Evolutionary conservation across 2,329 filamentous ascomycete genomes (phyloP), one percentile per base, ranked within the genome.

Genomic region (Alternaria arborescens): DNA sequence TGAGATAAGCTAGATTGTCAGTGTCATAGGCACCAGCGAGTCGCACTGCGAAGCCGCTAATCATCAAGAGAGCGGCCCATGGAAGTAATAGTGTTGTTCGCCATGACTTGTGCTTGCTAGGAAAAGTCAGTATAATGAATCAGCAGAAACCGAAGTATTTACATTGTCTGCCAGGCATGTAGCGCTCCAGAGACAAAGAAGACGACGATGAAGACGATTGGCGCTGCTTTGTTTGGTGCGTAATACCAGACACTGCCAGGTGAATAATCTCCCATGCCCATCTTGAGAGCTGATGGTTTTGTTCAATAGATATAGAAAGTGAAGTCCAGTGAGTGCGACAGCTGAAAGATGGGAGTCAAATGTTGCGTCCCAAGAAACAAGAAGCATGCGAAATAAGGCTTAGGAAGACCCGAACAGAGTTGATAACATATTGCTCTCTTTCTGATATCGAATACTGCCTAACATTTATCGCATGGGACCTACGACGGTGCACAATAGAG

Each of bases 91-190:
- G 74, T 0, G 85, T 87, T 14, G 87, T 77, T 52, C 81, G 82
- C 83, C 85, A 89, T 65, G 82, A 85, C 63, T 84, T 85, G 70
- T 87, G 86, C 55, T 79, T 83, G 44, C 86, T 87, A 32, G 10
- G 7, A 12, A 20, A 18, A 12, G 41, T 44, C 28, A 40, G 46
- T 40, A 41, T 47, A 24, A 46, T 26, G 2, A 3, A 3, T 26
- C 22, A 7, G 10, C 6, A 14, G 34, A 11, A 30, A n/a, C 22
- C 8, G 10, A 38, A 24, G 16, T 32, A 79, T 83, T 77, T 73
- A 88, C 87, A 80, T 77, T 67, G 83, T 86, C 70, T 88, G 86
- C 74, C 82, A 88, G n/a, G 81, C 71, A 67, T 88, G 86, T 3
- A 78, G 64, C n/a, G 73, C 42, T 5, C 80, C 82, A 0, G 85